Evolutionary conservation across 345 rosid species (phyloP).

Genomic region (Arabis hirsuta): DNA sequence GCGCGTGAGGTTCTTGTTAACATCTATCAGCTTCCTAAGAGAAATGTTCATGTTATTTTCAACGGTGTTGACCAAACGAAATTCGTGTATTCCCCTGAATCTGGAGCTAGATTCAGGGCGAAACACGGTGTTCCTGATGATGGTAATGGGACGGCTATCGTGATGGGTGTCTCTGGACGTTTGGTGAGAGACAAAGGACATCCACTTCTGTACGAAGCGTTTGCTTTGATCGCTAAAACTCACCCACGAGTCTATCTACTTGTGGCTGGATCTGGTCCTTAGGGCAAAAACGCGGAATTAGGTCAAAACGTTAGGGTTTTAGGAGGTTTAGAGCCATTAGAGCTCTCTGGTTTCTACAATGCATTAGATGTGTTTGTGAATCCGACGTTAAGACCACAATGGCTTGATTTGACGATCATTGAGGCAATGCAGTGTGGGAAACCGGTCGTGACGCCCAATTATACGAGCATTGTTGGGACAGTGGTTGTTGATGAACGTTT

Average conservation of each 20-base stretch:
- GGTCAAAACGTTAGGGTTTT: constrained; percentile 61
- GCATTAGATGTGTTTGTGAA: constrained; percentile 73
- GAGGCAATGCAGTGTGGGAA: constrained; percentile 84
- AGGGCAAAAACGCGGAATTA: constrained; percentile 60
- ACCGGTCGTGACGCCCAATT: constrained; percentile 66
- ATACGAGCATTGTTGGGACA: constrained; percentile 74
- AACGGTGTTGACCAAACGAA: constrained; percentile 71
- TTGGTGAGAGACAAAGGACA: constrained; percentile 83
- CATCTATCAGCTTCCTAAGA: constrained; percentile 61
- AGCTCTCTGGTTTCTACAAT: constrained; percentile 65
- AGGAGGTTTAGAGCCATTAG: constrained; percentile 57
- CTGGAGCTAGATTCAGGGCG: constrained; percentile 50
- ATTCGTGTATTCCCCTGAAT: constrained; percentile 48
- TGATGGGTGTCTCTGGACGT: constrained; percentile 78
- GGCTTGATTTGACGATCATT: constrained; percentile 66
- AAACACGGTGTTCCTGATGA: constrained; percentile 49
- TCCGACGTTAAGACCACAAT: constrained; percentile 75
- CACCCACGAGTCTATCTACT: constrained; percentile 52
- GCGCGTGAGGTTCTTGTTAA: constrained; percentile 61
- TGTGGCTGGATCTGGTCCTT: constrained; percentile 81
- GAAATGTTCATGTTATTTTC: constrained; percentile 68
- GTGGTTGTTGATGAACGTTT: constrained; percentile 54
- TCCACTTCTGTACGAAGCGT: constrained; percentile 64
- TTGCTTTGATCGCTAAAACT: constrained; percentile 45
- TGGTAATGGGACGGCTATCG: constrained; percentile 42